A percentile compares a stretch with the other conserved stretches of the same genome.
Evolutionary conservation across 371 early-diverging fungal genomes (phyloP).

Genomic region (Chytridium lagenaria): DNA sequence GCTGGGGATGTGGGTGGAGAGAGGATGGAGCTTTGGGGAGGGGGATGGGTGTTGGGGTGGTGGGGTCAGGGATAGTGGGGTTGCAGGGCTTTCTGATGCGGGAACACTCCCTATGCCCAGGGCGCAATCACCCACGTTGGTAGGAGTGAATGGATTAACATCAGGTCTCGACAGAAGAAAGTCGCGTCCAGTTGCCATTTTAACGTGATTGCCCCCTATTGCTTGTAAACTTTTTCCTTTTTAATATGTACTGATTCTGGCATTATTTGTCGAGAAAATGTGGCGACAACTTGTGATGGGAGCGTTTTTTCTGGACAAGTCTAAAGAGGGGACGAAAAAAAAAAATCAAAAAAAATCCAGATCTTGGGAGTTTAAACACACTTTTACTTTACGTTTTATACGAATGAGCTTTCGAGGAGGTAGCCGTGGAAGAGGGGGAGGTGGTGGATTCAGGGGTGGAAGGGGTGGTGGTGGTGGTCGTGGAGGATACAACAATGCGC

Average conservation of each 20-base stretch:
- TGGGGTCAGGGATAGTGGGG: background rate
- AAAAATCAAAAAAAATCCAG: slow-evolving; percentile 3
- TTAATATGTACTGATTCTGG: too few relatives aligned
- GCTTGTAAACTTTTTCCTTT: too few relatives aligned
- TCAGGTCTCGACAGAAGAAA: background rate
- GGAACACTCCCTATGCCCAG: background rate
- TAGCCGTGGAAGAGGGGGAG: slow-evolving; percentile 69
- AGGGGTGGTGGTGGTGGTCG: slow-evolving; percentile 63
- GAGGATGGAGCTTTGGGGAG: background rate
- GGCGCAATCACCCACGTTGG: background rate
- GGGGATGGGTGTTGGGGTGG: background rate
- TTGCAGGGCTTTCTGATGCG: background rate
- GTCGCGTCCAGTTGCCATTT: background rate
- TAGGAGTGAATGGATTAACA: too few relatives aligned
- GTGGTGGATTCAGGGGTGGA: slow-evolving; percentile 66
- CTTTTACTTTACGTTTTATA: too few relatives aligned
- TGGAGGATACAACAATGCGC: slow-evolving; percentile 57
- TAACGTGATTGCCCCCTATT: background rate
- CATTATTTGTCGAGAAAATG: too few relatives aligned
- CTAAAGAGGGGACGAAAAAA: too few relatives aligned
- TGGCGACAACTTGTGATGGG: too few relatives aligned
- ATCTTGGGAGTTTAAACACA: background rate
- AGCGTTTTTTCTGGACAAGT: too few relatives aligned
- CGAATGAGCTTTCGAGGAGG: slow-evolving; percentile 48
- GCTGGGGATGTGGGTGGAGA: background rate